These are phyloP conservation scores for Sclerotinia spermophila DNA, from an alignment of 2,329 filamentous ascomycete species.

Conservation along the genomic window DNA sequence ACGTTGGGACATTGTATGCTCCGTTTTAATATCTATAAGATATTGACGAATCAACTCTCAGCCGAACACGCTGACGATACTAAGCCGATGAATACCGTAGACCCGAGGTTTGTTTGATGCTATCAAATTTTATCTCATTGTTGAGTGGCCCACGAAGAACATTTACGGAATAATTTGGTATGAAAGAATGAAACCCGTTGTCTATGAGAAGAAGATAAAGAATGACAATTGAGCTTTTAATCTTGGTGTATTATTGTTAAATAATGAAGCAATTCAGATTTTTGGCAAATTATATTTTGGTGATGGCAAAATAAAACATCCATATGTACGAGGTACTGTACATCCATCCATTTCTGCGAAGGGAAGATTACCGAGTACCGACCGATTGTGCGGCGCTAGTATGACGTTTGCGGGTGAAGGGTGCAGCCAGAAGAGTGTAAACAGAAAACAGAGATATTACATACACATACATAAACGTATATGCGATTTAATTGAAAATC, in stretches of 20 bases:
- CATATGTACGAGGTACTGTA: too few species aligned
- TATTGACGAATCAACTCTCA: not conserved
- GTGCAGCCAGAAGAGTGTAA: not conserved
- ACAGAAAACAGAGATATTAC: not conserved
- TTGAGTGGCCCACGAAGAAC: not conserved
- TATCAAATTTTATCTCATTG: too few species aligned
- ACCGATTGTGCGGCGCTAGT: slow-evolving; percentile 8
- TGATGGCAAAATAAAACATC: not conserved
- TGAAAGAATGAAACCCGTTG: not conserved
- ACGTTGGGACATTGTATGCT: not conserved
- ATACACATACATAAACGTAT: not conserved
- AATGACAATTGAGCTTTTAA: not conserved
- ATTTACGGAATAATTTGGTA: not conserved
- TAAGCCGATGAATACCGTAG: slow-evolving; percentile 12
- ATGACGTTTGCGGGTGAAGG: slow-evolving; percentile 11
- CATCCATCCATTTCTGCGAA: not conserved
- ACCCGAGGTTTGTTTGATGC: not conserved
- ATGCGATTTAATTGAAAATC: not conserved
- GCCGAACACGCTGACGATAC: not conserved
- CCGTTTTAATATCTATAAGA: not conserved
- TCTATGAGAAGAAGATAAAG: not conserved
- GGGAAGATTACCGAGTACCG: slow-evolving; percentile 6
- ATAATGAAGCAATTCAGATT: not conserved
- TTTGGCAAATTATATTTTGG: not conserved
- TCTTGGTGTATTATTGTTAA: not conserved